Evolutionary conservation across 495 filamentous ascomycete species (phyloP).

Genomic region (Lepraria neglecta): DNA sequence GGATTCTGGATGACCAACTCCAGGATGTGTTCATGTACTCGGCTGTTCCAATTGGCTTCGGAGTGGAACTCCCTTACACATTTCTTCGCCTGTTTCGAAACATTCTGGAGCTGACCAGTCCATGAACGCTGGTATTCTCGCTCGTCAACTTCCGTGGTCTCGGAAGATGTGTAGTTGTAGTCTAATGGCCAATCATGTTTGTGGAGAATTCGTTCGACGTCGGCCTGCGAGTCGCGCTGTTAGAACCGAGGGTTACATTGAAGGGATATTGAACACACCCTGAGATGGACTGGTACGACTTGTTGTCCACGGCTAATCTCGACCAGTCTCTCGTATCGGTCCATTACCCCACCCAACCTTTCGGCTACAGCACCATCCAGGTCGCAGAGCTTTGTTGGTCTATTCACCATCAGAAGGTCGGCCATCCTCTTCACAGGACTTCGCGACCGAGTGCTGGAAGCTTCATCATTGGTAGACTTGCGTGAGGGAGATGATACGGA

Average conservation of each 20-base stretch:
- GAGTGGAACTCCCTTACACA: background rate
- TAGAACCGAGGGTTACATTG: background rate
- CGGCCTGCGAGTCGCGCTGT: background rate
- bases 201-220: background rate
- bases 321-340: background rate
- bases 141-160: background rate
- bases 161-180: background rate
- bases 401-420: background rate
- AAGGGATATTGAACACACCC: background rate
- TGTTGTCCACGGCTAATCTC: background rate
- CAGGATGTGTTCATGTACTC: constrained; percentile 3
- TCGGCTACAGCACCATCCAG: background rate
- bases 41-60: constrained; percentile 8
- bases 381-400: background rate
- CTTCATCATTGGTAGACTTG: too few relatives aligned
- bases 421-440: background rate
- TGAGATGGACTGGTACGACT: background rate
- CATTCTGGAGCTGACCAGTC: background rate
- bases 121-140: background rate
- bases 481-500: too few relatives aligned
- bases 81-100: constrained; percentile 1
- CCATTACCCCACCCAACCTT: background rate
- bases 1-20: constrained; percentile 8
- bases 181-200: background rate
- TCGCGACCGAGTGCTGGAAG: background rate